A percentile compares a stretch with the other conserved stretches of the same genome.
Conservation (phyloP, 176 grass and related monocot genomes). For the Themeda triandra region DNA sequence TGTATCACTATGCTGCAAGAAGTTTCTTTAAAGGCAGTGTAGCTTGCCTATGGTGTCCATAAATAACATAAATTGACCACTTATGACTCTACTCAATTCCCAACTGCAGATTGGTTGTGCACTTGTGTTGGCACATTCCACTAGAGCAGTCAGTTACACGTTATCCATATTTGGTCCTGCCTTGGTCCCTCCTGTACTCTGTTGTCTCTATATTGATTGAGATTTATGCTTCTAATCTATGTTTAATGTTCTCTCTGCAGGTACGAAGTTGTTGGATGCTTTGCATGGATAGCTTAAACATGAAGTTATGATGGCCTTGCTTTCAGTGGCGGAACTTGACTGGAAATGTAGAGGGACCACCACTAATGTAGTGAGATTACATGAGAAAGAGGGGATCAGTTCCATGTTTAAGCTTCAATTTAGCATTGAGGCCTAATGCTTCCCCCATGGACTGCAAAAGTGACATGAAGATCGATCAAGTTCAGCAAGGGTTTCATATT, state of each 20-base stretch:
- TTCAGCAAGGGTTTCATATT: background rate
- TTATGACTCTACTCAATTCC: too few species aligned
- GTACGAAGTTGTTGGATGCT: background rate
- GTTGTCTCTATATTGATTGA: background rate
- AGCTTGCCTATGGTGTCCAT: too few species aligned
- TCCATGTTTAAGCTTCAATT: background rate
- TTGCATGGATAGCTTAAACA: background rate
- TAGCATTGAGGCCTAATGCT: background rate
- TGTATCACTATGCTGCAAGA: too few species aligned
- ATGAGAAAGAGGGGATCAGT: background rate
- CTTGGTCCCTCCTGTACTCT: background rate
- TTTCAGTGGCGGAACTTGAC: background rate
- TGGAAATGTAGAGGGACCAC: background rate
- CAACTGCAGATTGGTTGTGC: too few species aligned
- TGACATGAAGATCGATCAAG: background rate
- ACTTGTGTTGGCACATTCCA: background rate
- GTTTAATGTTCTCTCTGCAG: background rate
- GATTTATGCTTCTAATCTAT: conserved; percentile 8
- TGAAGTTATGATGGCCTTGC: background rate
- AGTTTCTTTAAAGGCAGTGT: too few species aligned
- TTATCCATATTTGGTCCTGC: background rate
- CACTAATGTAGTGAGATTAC: background rate
- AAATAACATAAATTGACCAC: too few species aligned
- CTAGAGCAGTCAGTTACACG: too few species aligned
- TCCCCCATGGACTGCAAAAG: background rate